These are phyloP conservation scores for Calonectria honghensis DNA, from an alignment of 2,329 filamentous ascomycete genomes.

Conservation along the genomic window DNA sequence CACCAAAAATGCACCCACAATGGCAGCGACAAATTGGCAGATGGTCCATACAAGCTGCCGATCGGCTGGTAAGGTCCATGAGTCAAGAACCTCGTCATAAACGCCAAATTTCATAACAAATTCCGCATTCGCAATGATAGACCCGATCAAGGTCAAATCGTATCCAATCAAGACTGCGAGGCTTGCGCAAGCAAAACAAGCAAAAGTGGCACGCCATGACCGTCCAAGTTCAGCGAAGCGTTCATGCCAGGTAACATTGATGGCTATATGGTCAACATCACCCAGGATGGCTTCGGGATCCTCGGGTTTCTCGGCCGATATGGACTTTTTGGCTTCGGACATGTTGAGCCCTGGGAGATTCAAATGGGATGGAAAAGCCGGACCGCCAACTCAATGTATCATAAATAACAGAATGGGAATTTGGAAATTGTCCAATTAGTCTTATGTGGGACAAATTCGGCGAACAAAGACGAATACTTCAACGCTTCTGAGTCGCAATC, in stretches of 20 bases:
- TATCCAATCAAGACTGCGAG: not conserved
- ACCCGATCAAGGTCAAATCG: constrained; percentile 6
- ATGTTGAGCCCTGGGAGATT: not conserved
- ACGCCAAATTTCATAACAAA: constrained; percentile 9
- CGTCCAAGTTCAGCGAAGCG: not conserved
- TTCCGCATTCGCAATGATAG: constrained; percentile 5
- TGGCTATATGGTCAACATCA: not conserved
- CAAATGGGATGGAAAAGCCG: no score
- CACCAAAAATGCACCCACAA: not conserved
- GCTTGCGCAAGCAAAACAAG: constrained; percentile 18
- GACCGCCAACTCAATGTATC: no score
- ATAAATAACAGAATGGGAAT: no score
- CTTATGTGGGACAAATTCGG: not conserved
- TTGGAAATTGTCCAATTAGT: not conserved
- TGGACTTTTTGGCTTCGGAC: not conserved
- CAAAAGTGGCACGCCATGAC: not conserved
- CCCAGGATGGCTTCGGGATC: not conserved
- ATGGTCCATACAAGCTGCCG: constrained; percentile 7
- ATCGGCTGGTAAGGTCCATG: not conserved
- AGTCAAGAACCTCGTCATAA: not conserved
- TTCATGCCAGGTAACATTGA: not conserved
- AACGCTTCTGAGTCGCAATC: not conserved
- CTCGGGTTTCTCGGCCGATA: not conserved
- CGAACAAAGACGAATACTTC: no score
- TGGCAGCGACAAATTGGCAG: constrained; percentile 5